phyloP scores from a whole-genome alignment of 2,329 filamentous ascomycete genomes.

The Penicillium sp. region DNA sequence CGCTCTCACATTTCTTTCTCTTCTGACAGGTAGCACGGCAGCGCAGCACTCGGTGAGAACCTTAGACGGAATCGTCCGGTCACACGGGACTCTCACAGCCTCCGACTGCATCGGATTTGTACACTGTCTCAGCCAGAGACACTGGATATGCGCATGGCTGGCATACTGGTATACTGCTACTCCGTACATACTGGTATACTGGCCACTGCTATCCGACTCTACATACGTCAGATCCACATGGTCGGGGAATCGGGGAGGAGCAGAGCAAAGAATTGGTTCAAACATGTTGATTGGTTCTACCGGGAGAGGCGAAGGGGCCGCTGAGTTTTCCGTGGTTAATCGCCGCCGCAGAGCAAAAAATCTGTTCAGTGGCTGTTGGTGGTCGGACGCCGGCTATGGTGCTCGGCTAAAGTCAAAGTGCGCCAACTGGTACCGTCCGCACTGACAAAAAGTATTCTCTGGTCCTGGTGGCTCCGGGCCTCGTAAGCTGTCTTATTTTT shows the following conservation, averaged over 20 bases:
- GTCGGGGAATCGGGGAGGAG: background rate
- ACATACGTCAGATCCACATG: slow-evolving; percentile 2
- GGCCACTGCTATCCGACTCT: background rate
- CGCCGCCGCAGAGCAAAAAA: too few species aligned
- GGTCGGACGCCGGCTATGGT: background rate
- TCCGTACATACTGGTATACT: background rate
- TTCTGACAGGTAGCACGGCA: background rate
- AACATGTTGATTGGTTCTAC: background rate
- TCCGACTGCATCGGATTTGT: background rate
- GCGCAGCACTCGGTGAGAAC: slow-evolving; percentile 1
- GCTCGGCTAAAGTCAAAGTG: background rate
- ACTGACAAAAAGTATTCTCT: background rate
- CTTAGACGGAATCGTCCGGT: background rate
- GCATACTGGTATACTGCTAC: background rate
- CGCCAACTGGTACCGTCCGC: background rate
- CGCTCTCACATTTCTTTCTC: background rate
- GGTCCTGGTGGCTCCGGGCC: background rate
- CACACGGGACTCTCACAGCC: background rate
- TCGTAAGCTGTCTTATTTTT: background rate
- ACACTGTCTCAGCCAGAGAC: background rate
- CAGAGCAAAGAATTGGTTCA: background rate
- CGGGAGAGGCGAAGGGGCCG: background rate
- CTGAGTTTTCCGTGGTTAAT: background rate
- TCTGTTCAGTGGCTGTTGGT: background rate
- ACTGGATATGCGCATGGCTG: background rate